Percentiles rank a stretch among this genome's conserved stretches.
Evolutionary conservation across 257 asterid genomes (phyloP).

Genomic region (Marsdenia floribunda): DNA sequence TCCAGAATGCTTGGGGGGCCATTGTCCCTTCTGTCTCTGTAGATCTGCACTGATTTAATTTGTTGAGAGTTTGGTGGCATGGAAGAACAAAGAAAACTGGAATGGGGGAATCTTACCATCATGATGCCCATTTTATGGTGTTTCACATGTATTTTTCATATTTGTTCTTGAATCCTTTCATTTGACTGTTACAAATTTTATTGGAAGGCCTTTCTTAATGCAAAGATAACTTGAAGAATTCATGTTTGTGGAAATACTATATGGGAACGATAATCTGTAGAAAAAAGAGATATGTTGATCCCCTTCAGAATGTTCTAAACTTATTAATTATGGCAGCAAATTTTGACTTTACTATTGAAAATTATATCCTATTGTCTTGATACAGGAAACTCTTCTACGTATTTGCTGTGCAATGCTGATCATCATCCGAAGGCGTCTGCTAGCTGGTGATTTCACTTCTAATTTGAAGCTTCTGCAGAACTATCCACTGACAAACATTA

Average conservation of each 20-base stretch:
- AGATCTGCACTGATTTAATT: too few species aligned
- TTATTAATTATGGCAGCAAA: background rate
- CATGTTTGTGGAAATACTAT: too few species aligned
- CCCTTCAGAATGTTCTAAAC: background rate
- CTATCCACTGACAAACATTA: conserved; percentile 79
- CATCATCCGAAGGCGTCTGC: conserved; percentile 75
- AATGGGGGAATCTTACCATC: background rate
- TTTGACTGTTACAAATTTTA: background rate
- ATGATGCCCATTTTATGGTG: background rate
- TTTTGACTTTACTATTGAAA: background rate
- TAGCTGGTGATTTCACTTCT: conserved; percentile 92
- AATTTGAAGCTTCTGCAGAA: conserved; percentile 85
- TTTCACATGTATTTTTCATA: background rate
- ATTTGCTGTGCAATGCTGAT: conserved; percentile 92
- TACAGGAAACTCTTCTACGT: conserved; percentile 84
- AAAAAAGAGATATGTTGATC: background rate
- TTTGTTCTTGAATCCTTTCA: background rate
- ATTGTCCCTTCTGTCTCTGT: too few species aligned
- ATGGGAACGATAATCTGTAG: background rate
- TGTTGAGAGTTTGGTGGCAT: background rate
- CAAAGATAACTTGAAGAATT: background rate
- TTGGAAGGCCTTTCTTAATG: background rate
- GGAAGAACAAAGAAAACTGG: background rate
- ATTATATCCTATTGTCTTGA: background rate
- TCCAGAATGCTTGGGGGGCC: too few species aligned